Conservation (phyloP, 371 early-diverging fungal species). For the Conidiobolus coronatus region DNA sequence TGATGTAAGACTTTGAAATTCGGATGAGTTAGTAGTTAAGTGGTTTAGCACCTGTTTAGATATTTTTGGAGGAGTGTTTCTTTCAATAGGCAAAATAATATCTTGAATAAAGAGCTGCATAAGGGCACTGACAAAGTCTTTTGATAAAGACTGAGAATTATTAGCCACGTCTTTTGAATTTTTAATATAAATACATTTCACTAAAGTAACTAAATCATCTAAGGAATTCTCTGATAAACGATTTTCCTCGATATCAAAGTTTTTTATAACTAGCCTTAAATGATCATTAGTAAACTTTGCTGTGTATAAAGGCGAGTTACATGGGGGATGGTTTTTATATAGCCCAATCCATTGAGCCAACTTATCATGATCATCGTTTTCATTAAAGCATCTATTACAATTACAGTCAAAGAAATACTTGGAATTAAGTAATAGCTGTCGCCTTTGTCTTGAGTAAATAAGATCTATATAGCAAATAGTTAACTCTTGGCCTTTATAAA, state of each 20-base stretch:
- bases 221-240: too few species aligned
- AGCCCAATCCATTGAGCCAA: too few species aligned
- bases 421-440: conserved; percentile 23
- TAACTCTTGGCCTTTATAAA: conserved; percentile 42
- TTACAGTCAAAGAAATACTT: conserved; percentile 54
- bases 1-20: conserved; percentile 8
- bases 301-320: too few species aligned
- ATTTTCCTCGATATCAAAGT: too few species aligned
- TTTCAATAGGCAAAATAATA: conserved; percentile 5
- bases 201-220: too few species aligned
- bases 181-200: too few species aligned
- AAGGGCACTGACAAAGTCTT: too few species aligned
- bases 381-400: conserved; percentile 32
- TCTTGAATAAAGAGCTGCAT: background rate
- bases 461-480: conserved; percentile 52
- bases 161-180: too few species aligned
- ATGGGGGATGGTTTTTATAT: too few species aligned
- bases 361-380: background rate
- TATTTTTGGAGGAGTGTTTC: conserved; percentile 1
- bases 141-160: too few species aligned
- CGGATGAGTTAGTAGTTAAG: conserved; percentile 7
- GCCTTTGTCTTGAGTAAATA: conserved; percentile 24
- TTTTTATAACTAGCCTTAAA: too few species aligned
- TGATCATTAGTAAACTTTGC: too few species aligned
- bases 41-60: conserved; percentile 7